A percentile compares a stretch with the other conserved stretches of the same genome.
These are phyloP conservation scores for Phytophthora brassicae DNA, from an alignment of 352 stramenopile genomes.

Conservation along the genomic window DNA sequence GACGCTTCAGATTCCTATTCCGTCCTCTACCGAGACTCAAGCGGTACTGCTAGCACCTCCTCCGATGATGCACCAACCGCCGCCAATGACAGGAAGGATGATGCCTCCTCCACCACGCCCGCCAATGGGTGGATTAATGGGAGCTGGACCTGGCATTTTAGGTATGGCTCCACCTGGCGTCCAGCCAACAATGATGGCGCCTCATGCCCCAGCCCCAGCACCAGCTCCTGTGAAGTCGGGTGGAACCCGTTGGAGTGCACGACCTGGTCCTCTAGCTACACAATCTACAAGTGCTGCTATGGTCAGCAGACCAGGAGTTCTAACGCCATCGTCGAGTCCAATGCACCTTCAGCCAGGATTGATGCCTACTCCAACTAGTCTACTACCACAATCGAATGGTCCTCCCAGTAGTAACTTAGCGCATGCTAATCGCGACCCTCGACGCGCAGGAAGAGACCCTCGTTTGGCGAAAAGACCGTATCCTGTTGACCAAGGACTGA, in stretches of 20 bases:
- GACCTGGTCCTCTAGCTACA: constrained; percentile 47
- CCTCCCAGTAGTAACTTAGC: constrained; percentile 31
- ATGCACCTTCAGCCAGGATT: constrained; percentile 34
- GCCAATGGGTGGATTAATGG: constrained; percentile 32
- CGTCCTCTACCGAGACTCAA: constrained; percentile 51
- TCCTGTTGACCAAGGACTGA: constrained; percentile 23
- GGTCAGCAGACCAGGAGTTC: constrained; percentile 21
- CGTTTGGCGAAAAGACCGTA: constrained; percentile 51
- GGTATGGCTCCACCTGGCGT: constrained; percentile 43
- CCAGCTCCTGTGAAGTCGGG: constrained; percentile 47
- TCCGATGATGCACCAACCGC: constrained; percentile 37
- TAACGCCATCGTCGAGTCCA: constrained; percentile 22
- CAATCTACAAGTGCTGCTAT: constrained; percentile 32
- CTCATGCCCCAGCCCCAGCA: constrained; percentile 29
- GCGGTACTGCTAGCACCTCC: constrained; percentile 48
- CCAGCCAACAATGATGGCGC: constrained; percentile 23
- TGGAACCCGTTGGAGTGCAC: constrained; percentile 66
- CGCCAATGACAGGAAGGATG: constrained; percentile 33
- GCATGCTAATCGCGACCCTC: constrained; percentile 50
- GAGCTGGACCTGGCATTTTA: constrained; percentile 45
- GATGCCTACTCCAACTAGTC: constrained; percentile 29
- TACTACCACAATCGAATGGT: constrained; percentile 27
- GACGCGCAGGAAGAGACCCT: constrained; percentile 53
- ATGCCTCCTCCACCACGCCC: constrained; percentile 39
- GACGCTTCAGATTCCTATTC: constrained; percentile 81